Base-by-base conservation (phyloP, 1,284 basidiomycete species). In the Cryptococcus jaspeensis region DNA sequence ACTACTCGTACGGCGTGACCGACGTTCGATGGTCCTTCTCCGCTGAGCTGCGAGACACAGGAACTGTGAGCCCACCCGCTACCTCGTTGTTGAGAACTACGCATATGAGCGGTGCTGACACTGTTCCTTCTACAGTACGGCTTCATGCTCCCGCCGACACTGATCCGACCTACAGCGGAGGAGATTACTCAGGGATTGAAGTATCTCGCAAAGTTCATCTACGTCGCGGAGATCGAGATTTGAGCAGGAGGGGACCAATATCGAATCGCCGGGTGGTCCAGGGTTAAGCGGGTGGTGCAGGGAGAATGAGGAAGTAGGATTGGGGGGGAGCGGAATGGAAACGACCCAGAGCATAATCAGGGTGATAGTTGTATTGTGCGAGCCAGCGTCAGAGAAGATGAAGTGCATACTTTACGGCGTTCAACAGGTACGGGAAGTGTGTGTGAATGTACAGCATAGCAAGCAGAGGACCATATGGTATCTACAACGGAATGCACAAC, bases 1-100 rank as follows among this genome's bases (percentile, higher is more conserved):
- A 90, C 66, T 91, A 85, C 82, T 83, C 87, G 75, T 90, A 90
- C 72, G 82, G 81, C 38, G 77, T 79, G 6, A 81, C 80, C 4
- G 81, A 83, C 32, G 82, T 90, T 63, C 86, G 89, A 63, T 92
- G 87, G 79, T 82, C 85, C 1, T 94, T 88, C 73, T 85, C 85
- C 2, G 83, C 85, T 8, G 88, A 92, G 71, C 73, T 94, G 55
- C 78, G 90, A 47, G 90, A 92, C 77, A 90, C 88, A 0, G 90
- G 89, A 12, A 88, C 87, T 2, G 87, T 89, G 66, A 65, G 86
- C 80, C 9, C 11, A 15, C 9, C 35, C 11, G 20, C n/a, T 3
- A 13, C 41, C 18, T 23, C 3, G 11, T 32, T 12, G 20, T 28
- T 9, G n/a, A 22, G 13, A 20, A 7, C 11, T 37, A 22, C n/a